Percentiles rank a stretch among this genome's conserved stretches.
These are phyloP conservation scores for Cynara cardunculus DNA, from an alignment of 129 eudicot species.

Conservation along the genomic window DNA sequence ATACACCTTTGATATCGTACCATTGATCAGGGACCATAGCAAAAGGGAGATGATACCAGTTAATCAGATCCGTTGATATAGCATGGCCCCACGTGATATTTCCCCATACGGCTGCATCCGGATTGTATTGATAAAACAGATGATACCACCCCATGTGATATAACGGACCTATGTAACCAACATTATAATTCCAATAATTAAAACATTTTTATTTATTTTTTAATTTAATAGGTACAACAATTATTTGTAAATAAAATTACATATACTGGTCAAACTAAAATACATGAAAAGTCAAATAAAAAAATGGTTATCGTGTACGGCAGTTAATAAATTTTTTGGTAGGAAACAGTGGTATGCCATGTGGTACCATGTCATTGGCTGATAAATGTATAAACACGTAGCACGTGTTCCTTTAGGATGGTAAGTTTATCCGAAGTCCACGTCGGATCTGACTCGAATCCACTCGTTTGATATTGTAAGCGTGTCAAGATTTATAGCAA, in stretches of 20 bases:
- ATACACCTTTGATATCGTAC: conserved; percentile 86
- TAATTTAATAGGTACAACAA: background rate
- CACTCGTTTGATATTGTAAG: background rate
- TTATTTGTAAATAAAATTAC: background rate
- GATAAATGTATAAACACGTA: background rate
- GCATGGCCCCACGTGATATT: conserved; percentile 97
- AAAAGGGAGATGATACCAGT: conserved; percentile 72
- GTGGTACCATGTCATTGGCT: conserved; percentile 13
- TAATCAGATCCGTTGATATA: conserved; percentile 60
- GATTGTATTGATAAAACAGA: conserved; percentile 85
- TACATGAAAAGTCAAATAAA: background rate
- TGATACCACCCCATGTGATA: conserved; percentile 91
- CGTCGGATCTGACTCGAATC: conserved; percentile 21
- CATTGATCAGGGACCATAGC: conserved; percentile 85
- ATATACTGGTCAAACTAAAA: background rate
- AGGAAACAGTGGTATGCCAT: background rate
- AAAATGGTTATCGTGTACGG: conserved; percentile 12
- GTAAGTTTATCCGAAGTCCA: conserved; percentile 10
- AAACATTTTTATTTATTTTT: no score
- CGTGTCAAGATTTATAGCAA: background rate
- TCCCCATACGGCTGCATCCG: conserved; percentile 89
- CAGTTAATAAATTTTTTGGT: background rate
- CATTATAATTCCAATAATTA: background rate
- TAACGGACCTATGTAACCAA: conserved; percentile 58
- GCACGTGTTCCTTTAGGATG: conserved; percentile 19